Percentiles rank a stretch among this genome's conserved stretches.
Evolutionary conservation across 2,329 filamentous ascomycete genomes (phyloP).

Genomic region (Cladosporium sp.): DNA sequence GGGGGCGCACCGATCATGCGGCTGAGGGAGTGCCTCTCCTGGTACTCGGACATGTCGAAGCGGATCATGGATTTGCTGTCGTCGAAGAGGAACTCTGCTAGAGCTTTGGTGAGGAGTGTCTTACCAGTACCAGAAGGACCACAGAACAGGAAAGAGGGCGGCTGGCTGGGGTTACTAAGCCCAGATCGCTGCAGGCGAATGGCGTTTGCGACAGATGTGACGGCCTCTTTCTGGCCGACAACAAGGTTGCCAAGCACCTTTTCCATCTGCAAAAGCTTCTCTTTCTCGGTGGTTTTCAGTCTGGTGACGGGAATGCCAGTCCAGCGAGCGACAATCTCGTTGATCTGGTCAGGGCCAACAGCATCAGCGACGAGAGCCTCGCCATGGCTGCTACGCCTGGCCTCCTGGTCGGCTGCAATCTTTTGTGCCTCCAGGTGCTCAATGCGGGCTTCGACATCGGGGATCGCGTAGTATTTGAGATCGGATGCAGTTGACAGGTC

Average conservation of each 20-base stretch:
- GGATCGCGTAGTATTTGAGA: slow-evolving; percentile 94
- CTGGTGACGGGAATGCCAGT: slow-evolving; percentile 97
- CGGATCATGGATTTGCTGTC: slow-evolving; percentile 96
- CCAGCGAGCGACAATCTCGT: slow-evolving; percentile 94
- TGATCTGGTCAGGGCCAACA: slow-evolving; percentile 96
- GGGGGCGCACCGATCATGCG: slow-evolving; percentile 97
- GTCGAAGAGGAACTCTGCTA: slow-evolving; percentile 97
- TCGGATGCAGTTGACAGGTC: slow-evolving; percentile 86
- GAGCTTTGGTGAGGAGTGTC: slow-evolving; percentile 90
- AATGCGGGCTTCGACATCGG: slow-evolving; percentile 79
- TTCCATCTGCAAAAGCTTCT: slow-evolving; percentile 98
- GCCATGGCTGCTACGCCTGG: slow-evolving; percentile 52
- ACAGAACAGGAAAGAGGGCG: slow-evolving; percentile 97
- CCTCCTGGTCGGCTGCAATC: slow-evolving; percentile 71
- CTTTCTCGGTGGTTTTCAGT: slow-evolving; percentile 91
- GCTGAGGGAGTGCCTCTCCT: slow-evolving; percentile 90
- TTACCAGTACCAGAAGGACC: slow-evolving; percentile 98
- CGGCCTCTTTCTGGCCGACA: slow-evolving; percentile 90
- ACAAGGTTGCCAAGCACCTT: slow-evolving; percentile 75
- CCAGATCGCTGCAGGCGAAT: slow-evolving; percentile 93
- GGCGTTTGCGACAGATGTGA: slow-evolving; percentile 86
- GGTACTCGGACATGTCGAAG: slow-evolving; percentile 99
- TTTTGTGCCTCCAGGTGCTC: slow-evolving; percentile 70
- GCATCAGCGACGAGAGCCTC: slow-evolving; percentile 79
- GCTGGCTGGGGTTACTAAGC: slow-evolving; percentile 90